phyloP scores from a whole-genome alignment of 306 rosid species.

The Casuarina equisetifolia region DNA sequence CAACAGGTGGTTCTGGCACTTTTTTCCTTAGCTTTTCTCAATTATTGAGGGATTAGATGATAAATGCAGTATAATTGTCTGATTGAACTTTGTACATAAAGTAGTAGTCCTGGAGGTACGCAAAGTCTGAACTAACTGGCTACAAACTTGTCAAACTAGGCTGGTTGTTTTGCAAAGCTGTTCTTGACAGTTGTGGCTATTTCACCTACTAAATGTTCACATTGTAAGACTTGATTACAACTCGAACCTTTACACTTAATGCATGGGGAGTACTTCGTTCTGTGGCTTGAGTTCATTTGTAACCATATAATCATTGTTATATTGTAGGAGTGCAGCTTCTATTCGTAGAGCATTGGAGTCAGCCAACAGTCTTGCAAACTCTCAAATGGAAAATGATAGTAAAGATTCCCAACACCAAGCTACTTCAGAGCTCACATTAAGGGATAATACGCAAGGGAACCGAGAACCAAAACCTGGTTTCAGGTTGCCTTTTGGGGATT shows the following conservation, averaged over 20 bases:
- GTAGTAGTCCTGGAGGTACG: too few relatives aligned
- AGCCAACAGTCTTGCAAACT: conserved; percentile 34
- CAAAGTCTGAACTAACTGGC: background rate
- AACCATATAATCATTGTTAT: conserved; percentile 23
- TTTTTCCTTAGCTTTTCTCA: background rate
- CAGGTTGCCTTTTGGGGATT: conserved; percentile 54
- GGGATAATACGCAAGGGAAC: conserved; percentile 32
- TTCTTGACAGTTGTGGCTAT: background rate
- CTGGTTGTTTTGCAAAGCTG: background rate
- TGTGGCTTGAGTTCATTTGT: conserved; percentile 1
- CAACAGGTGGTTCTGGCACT: background rate
- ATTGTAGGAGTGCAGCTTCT: conserved; percentile 84
- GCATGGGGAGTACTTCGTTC: background rate
- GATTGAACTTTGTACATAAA: too few relatives aligned
- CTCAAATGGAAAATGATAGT: conserved; percentile 34
- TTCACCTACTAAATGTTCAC: background rate
- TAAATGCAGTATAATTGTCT: background rate
- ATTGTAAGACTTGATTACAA: background rate
- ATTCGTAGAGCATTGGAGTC: conserved; percentile 56
- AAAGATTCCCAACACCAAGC: conserved; percentile 33
- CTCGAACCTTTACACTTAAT: background rate
- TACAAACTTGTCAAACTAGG: background rate
- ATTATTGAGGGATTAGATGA: background rate
- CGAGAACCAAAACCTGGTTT: conserved; percentile 32
- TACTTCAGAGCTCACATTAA: conserved; percentile 36